Evolutionary conservation across 345 rosid species (phyloP), one percentile per base, ranked within the genome.

Genomic region (Corymbia maculata): DNA sequence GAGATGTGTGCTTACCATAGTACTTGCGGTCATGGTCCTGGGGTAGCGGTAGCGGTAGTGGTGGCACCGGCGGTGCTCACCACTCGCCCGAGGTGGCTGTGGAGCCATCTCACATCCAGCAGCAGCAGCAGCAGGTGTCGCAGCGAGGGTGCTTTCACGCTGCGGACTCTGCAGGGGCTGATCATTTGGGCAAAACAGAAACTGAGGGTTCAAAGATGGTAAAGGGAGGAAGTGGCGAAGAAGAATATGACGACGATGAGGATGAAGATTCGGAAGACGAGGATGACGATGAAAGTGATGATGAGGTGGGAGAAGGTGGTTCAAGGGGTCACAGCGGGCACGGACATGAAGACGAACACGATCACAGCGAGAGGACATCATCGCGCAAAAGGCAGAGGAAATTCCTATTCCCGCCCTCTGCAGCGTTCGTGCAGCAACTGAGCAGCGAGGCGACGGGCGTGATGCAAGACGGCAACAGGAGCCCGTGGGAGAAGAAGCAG

Each of bases 1-100:
- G 99, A 98, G 91, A 98, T 98, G 99, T 98, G 99, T 91, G 98
- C 98, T 89, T 98, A 98, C 55, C 99, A 98, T 82, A 97, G 90
- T 88, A 97, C 97, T 85, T 98, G 98, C 86, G 95, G 94, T 52
- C 98, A 97, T 92, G 94, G 88, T 36, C 47, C 90, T 14, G 59
- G 59, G 53, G n/a, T n/a, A n/a, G 42, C 42, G 42, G 42, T 36
- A 36, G 42, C 42, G 90, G 87, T 19, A n/a, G 87, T 8, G 92
- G 91, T 68, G 88, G 11, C 30, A 8, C 26, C 87, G 66, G 88
- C 4, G 93, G 89, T 86, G 88, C 89, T 22, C 91, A 87, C 79
- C 94, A 90, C 55, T 93, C 95, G 3, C 89, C 94, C 0, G 94
- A 93, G 86, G 85, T 87, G 51, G 88, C 90, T 7, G 87, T 87